Base-by-base conservation (phyloP, 805 yeast species). In the Monosporozyma unispora region DNA sequence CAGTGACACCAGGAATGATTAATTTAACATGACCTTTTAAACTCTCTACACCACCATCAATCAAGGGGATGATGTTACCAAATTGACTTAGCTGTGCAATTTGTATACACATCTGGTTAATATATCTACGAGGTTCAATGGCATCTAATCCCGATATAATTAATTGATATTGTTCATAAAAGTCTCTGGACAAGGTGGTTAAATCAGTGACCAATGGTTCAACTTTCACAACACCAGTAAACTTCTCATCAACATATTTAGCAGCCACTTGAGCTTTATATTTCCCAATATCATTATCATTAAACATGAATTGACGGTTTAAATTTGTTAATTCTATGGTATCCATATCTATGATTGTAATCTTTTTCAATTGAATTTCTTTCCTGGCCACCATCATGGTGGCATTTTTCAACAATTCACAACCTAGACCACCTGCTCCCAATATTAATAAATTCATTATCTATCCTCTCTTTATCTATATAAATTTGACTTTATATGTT, bases 41-140 rank as follows among this genome's bases (percentile, higher is more conserved):
- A 0, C 97, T 97, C 62, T 91, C 98, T 0, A 96, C 85, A 2
- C 97, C 99, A 3, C 97, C 97, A 63, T 91, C 99, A 14, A 93
- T 80, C 61, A 91, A 64, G 0, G 89, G 88, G 43, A 80, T 79
- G 18, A 79, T 64, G 1, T 72, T 65, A 12, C 70, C 73, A 12
- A 75, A 75, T 46, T 71, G 70, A 2, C 78, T 74, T 0, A 64
- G 69, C 45, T 76, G 80, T 3, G 86, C 88, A 54, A 90, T 58
- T 9, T 79, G 72, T 1, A 86, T 79, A 25, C 91, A 66, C 12
- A 79, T 75, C 12, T 77, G 71, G 65, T 91, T 91, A 54, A 91
- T 84, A 91, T 95, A 90, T 45, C 97, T 69, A 35, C 99, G 72
- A 0, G 98, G 96, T 58, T 83, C 91, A 5, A 93, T 82, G 46